Evolutionary conservation across 2,329 filamentous ascomycete species (phyloP), one percentile per base, ranked within the genome.

Genomic region (Hypoxylon sp.): DNA sequence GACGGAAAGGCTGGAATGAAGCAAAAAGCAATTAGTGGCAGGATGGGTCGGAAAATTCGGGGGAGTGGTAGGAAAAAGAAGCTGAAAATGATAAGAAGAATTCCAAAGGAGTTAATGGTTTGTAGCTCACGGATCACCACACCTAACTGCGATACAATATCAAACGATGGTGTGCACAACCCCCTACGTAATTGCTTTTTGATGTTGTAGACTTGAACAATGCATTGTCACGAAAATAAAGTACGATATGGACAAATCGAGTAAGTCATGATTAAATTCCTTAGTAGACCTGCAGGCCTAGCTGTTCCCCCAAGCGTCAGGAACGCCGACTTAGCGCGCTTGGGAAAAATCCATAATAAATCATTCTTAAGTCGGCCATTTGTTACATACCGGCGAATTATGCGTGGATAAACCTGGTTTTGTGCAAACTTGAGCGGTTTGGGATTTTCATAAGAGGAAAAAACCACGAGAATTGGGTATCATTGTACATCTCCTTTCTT

Each of bases 401-500:
- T 58, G 51, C 51, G 23, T 29, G 38, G 30, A 55, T 47, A 41
- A 48, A 45, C 35, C 32, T 17, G 26, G 30, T 23, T 21, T 51
- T 46, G 23, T 45, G 45, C 45, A 45, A 45, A 37, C 15, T n/a
- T 19, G 23, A 23, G 11, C 21, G 23, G 21, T 25, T n/a, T 20
- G 20, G 20, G 32, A 26, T 19, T 12, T 36, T 46, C 42, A 46
- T 42, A 52, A 36, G 13, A 19, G 17, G 20, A 21, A 12, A 42
- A 29, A 25, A 5, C 11, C 11, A 37, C 20, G 13, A 30, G 32
- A 16, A 13, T 13, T 4, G 35, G 20, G 46, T 51, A 41, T 35
- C 25, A 29, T 32, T 15, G 31, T 34, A 38, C 32, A 25, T 20
- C 52, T 51, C 51, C 56, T 49, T 53, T 59, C 48, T 21, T 30